These are phyloP conservation scores for Curvularia lunata DNA, from an alignment of 2,329 filamentous ascomycete species.

Conservation along the genomic window DNA sequence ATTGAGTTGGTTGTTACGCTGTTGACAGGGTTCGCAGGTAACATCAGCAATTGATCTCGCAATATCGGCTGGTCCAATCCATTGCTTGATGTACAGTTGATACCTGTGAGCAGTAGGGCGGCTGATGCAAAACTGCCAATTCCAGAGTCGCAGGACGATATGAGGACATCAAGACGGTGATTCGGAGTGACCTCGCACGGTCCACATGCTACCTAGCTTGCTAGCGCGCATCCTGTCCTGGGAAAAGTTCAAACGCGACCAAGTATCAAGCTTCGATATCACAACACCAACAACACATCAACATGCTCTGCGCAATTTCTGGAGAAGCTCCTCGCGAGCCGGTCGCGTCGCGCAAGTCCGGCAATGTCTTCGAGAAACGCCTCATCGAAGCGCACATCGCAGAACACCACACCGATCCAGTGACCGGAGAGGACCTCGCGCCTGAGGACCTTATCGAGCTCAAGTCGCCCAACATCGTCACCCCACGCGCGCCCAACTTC, in stretches of 20 bases:
- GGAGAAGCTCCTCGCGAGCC: constrained; percentile 95
- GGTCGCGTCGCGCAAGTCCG: constrained; percentile 92
- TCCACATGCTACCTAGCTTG: neutral
- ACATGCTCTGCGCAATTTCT: constrained; percentile 71
- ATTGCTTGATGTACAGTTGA: neutral
- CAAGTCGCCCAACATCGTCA: constrained; percentile 81
- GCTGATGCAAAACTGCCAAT: neutral
- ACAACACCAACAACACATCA: constrained; percentile 10
- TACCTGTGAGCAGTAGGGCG: neutral
- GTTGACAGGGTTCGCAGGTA: neutral
- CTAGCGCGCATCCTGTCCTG: constrained; percentile 7
- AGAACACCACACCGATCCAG: constrained; percentile 90
- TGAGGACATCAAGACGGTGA: neutral
- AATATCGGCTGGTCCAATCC: neutral
- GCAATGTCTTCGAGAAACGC: constrained; percentile 91
- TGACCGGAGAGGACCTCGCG: constrained; percentile 83
- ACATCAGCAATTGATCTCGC: neutral
- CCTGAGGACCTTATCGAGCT: constrained; percentile 86
- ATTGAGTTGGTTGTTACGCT: neutral
- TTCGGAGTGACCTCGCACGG: constrained; percentile 1
- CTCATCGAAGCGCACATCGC: constrained; percentile 94
- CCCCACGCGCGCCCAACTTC: constrained; percentile 87
- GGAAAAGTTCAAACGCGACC: constrained; percentile 20
- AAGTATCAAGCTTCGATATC: constrained; percentile 1
- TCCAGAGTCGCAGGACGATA: neutral